Evolutionary conservation across 2,329 filamentous ascomycete species (phyloP).

Genomic region (Colletotrichum tanaceti): DNA sequence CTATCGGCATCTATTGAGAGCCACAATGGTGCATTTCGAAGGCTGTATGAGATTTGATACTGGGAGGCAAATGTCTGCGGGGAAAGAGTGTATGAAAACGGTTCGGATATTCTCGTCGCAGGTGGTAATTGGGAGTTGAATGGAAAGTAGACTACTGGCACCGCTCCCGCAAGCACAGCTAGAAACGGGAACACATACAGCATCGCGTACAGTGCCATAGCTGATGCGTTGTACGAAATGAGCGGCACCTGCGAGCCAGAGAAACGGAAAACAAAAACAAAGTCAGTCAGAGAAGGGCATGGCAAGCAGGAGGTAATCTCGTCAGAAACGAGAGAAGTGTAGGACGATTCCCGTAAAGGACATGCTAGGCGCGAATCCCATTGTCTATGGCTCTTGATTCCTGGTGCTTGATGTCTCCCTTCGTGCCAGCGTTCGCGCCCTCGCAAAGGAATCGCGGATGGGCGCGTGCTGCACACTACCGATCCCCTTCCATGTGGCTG

Average conservation of each 20-base stretch:
- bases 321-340: slow-evolving; percentile 20
- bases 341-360: slow-evolving; percentile 23
- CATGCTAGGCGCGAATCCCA: slow-evolving; percentile 28
- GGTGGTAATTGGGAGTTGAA: slow-evolving; percentile 87
- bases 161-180: slow-evolving; percentile 48
- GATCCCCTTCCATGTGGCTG: slow-evolving; percentile 18
- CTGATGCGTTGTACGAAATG: slow-evolving; percentile 38
- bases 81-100: slow-evolving; percentile 79
- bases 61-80: slow-evolving; percentile 77
- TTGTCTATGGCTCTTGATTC: slow-evolving; percentile 6
- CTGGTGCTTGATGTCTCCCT: slow-evolving; percentile 29
- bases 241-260: slow-evolving; percentile 38
- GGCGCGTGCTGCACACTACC: slow-evolving; percentile 17
- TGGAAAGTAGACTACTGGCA: slow-evolving; percentile 70
- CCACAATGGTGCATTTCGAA: slow-evolving; percentile 77
- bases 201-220: slow-evolving; percentile 48
- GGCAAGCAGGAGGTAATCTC: slow-evolving; percentile 29
- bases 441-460: slow-evolving; percentile 32
- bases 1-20: slow-evolving; percentile 74
- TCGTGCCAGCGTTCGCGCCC: slow-evolving; percentile 36
- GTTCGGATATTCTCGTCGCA: slow-evolving; percentile 75
- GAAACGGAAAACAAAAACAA: slow-evolving; percentile 39
- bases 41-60: slow-evolving; percentile 71
- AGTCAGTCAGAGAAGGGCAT: slow-evolving; percentile 28
- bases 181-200: slow-evolving; percentile 47